These are phyloP conservation scores for Coemansia reversa DNA, from an alignment of 192 early-diverging fungal genomes.

Conservation along the genomic window DNA sequence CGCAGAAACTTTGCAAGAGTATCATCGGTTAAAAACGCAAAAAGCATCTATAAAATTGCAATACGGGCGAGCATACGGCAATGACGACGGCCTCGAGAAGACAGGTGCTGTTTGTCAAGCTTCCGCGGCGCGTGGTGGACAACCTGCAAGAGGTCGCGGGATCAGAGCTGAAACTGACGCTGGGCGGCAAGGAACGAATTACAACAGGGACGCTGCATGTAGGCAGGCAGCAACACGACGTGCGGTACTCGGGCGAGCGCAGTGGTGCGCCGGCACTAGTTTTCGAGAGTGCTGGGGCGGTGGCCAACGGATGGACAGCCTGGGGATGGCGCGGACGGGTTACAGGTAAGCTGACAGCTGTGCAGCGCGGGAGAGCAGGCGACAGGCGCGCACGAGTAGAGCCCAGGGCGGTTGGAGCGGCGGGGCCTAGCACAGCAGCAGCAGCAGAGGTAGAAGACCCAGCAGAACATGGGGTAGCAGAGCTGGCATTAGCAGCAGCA, in stretches of 20 bases:
- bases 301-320: slow-evolving; percentile 20
- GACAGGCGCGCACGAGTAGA: neutral
- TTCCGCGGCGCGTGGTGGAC: slow-evolving; percentile 46
- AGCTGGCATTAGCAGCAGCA: neutral
- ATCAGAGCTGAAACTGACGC: slow-evolving; percentile 17
- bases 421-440: neutral
- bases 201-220: slow-evolving; percentile 27
- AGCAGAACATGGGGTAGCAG: neutral
- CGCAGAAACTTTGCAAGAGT: neutral
- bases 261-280: slow-evolving; percentile 33
- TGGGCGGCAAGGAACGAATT: slow-evolving; percentile 48
- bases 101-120: slow-evolving; percentile 29
- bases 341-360: slow-evolving; percentile 39
- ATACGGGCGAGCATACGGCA: neutral
- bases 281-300: slow-evolving; percentile 27
- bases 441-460: neutral
- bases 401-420: neutral
- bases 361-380: slow-evolving; percentile 4
- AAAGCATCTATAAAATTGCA: neutral
- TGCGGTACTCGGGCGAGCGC: slow-evolving; percentile 43
- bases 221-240: slow-evolving; percentile 28
- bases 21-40: neutral
- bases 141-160: slow-evolving; percentile 21
- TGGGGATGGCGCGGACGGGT: slow-evolving; percentile 42
- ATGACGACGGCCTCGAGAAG: slow-evolving; percentile 22